Base-by-base conservation (phyloP, 305 asterid genomes). In the Caryopteris hybrid region DNA sequence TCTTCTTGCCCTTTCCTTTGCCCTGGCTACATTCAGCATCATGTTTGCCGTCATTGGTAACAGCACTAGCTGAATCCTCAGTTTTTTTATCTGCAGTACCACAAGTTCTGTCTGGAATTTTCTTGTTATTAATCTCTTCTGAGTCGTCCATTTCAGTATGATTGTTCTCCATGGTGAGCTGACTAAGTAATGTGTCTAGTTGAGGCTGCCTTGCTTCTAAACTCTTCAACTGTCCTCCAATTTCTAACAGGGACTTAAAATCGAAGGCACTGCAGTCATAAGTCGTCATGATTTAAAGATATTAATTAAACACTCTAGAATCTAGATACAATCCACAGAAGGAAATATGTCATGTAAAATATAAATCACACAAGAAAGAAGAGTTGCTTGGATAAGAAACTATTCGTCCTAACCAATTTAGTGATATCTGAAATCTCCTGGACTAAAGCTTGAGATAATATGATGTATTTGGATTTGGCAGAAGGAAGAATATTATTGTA, bases 1-100 rank as follows among this genome's bases (percentile, higher is more conserved):
- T 56, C 38, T 53, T 71, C 65, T 63, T 71, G 29, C n/a, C 46
- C 55, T 73, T 73, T 18, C 71, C 74, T 74, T 68, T 68, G 3
- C 55, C 73, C 17, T 48, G 60, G 16, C 69, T 36, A 23, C 36
- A 11, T 22, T 46, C 70, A 16, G 65, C 47, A 22, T 33, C 71
- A 55, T 36, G 39, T 38, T 74, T 52, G 20, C 23, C 46, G 25
- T 1, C 10, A 22, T 50, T 58, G 41, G 17, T 58, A 21, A 7
- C 66, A 38, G 39, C 57, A 33, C 9, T 22, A 7, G 59, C 17
- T 0, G 21, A 29, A 39, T 48, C 80, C 22, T 48, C 52, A n/a
- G 18, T 2, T 12, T 53, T 38, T 14, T 13, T 2, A 7, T 51
- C 60, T 14, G 41, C 71, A 18, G 42, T 2, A 20, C 8, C 65